phyloP scores from a whole-genome alignment of 129 eudicot genomes.

The Erigeron canadensis region DNA sequence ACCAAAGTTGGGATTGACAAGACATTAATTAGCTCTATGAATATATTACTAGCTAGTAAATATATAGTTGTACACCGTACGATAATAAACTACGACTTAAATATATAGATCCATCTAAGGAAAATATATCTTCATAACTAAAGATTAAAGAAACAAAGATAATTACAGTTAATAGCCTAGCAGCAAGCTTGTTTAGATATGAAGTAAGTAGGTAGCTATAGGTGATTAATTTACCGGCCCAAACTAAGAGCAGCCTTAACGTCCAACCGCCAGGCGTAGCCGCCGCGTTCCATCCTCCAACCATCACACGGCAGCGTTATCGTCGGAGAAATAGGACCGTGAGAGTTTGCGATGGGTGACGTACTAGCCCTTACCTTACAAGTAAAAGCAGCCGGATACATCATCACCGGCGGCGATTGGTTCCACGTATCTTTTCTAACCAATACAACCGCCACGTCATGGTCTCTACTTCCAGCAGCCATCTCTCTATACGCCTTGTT shows the following conservation, averaged over 20 bases:
- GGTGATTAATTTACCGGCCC: conserved; percentile 66
- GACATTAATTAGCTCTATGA: neutral
- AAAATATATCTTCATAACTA: neutral
- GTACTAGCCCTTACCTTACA: conserved; percentile 62
- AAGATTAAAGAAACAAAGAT: neutral
- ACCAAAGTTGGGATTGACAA: neutral
- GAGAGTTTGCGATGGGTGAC: too few relatives aligned
- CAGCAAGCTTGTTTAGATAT: neutral
- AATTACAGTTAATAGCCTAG: conserved; percentile 17
- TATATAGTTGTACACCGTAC: neutral
- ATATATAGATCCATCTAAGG: neutral
- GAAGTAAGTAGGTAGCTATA: neutral
- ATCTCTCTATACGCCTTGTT: conserved; percentile 57
- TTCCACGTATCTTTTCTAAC: conserved; percentile 43
- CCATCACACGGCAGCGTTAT: conserved; percentile 81
- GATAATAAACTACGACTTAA: neutral
- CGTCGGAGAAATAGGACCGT: too few relatives aligned
- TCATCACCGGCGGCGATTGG: conserved; percentile 36
- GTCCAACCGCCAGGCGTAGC: conserved; percentile 83
- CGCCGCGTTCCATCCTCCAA: conserved; percentile 79
- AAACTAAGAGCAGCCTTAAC: conserved; percentile 70
- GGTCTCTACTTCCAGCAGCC: conserved; percentile 32
- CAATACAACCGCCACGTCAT: conserved; percentile 42
- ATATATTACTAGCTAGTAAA: neutral
- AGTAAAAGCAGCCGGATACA: conserved; percentile 54